A percentile compares a stretch with the other conserved stretches of the same genome.
phyloP scores from a whole-genome alignment of 1,284 basidiomycete species.

The Moniliella sp. region DNA sequence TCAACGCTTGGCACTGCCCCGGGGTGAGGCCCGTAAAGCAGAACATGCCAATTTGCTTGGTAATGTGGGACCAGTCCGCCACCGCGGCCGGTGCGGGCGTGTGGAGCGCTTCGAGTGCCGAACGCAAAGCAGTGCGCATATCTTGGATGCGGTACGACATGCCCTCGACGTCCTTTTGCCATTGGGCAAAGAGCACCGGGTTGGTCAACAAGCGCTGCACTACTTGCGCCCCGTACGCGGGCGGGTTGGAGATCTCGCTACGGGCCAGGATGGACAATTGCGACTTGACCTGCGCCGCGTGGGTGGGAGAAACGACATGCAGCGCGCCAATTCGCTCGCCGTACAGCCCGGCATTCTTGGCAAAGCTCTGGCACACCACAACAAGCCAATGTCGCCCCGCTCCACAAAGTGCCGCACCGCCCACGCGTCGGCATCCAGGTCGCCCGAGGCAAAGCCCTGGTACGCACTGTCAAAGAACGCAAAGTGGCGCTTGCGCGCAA shows the following conservation, averaged over 20 bases:
- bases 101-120: constrained; percentile 56
- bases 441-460: constrained; percentile 70
- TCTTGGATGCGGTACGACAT: constrained; percentile 78
- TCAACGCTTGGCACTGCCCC: constrained; percentile 49
- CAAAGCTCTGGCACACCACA: constrained; percentile 85
- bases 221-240: constrained; percentile 66
- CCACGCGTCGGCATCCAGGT: constrained; percentile 72
- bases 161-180: constrained; percentile 69
- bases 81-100: constrained; percentile 44
- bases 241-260: constrained; percentile 80
- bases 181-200: constrained; percentile 51
- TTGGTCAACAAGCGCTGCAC: constrained; percentile 44
- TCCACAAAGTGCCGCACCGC: constrained; percentile 73
- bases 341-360: constrained; percentile 84
- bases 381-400: constrained; percentile 45
- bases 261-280: constrained; percentile 69
- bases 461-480: constrained; percentile 89
- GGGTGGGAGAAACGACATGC: constrained; percentile 14
- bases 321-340: constrained; percentile 52
- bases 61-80: constrained; percentile 53
- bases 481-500: constrained; percentile 57
- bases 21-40: constrained; percentile 24
- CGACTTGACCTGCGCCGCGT: constrained; percentile 14
- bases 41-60: constrained; percentile 33
- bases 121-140: constrained; percentile 62